Evolutionary conservation across 73 alveolate genomes (phyloP), one percentile per base, ranked within the genome.

Genomic region (Paramecium bursaria): DNA sequence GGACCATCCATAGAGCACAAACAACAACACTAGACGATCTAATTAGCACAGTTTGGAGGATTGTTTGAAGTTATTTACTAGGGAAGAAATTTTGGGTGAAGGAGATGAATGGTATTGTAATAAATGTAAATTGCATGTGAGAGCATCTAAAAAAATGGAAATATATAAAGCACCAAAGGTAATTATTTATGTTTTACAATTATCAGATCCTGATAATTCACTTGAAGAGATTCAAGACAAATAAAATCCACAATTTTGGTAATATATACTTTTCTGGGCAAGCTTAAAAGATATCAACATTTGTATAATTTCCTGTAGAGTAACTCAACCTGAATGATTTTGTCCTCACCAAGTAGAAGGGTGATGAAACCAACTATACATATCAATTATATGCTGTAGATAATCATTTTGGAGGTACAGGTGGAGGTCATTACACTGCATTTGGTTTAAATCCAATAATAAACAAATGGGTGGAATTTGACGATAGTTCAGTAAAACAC

Each of bases 401-500:
- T 22, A 93, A 95, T 52, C 99, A 95, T 77, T 92, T 91, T 77
- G 99, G 99, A n/a, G 93, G 98, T 21, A 49, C 74, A 44, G 91
- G 95, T 1, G 95, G 97, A 60, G 99, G 99, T 30, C 99, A 95
- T 74, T 95, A 95, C 73, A 95, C 98, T 50, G 99, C 99, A 27
- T 94, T 55, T 94, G 94, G 94, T 39, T 87, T 85, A 53, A 94
- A 91, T 75, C 42, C 61, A 46, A 50, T 54, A 2, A 73, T 74
- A 14, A 75, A 74, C 7, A 47, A 74, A 11, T 92, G 97, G 96
- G 51, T 50, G 39, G 94, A 92, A 55, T 88, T 85, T 85, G 87
- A 94, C 90, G 97, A 92, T 85, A 85, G 86, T 27, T 60, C 75
- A 61, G 93, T 89, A 15, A 50, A 91, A 51, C 2, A 10, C 10